Conservation (phyloP, 805 yeast species). For the Clavispora vitiphila region DNA sequence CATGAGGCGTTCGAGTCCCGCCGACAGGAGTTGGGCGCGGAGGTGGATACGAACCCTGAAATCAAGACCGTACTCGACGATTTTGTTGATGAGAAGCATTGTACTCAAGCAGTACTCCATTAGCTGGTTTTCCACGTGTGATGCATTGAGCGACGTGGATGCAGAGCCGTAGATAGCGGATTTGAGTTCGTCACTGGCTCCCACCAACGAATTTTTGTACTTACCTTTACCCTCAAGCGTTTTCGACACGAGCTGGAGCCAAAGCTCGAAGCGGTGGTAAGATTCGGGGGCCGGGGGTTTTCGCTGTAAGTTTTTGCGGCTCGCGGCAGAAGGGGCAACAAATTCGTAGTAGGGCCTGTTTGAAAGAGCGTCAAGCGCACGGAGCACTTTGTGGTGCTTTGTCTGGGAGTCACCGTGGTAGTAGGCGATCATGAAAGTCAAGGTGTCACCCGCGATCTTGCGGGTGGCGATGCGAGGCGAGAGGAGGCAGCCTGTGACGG, state of each 20-base stretch:
- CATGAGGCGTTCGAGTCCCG: constrained; percentile 19
- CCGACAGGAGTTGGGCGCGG: constrained; percentile 41
- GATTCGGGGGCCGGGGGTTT: constrained; percentile 32
- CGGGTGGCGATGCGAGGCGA: constrained; percentile 75
- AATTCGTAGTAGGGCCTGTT: constrained; percentile 36
- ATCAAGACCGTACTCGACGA: constrained; percentile 45
- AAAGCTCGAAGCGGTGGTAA: constrained; percentile 56
- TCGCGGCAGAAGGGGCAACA: constrained; percentile 13
- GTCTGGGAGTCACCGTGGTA: constrained; percentile 28
- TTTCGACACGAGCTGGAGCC: constrained; percentile 63
- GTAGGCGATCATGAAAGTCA: constrained; percentile 45
- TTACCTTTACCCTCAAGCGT: constrained; percentile 83
- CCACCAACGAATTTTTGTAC: constrained; percentile 80
- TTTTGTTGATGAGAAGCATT: constrained; percentile 62
- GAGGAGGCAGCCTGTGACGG: constrained; percentile 66
- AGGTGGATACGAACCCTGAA: constrained; percentile 48
- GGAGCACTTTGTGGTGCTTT: constrained; percentile 53
- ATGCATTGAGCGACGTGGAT: constrained; percentile 34
- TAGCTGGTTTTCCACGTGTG: constrained; percentile 54
- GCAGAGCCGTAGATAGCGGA: constrained; percentile 12
- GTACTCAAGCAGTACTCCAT: constrained; percentile 70
- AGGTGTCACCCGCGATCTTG: constrained; percentile 72
- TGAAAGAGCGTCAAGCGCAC: constrained; percentile 45
- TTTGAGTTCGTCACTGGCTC: constrained; percentile 81
- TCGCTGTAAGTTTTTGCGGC: constrained; percentile 28